Evolutionary conservation across 768 basidiomycete genomes (phyloP), one percentile per base, ranked within the genome.

Genomic region (Macrocybe gigantea): DNA sequence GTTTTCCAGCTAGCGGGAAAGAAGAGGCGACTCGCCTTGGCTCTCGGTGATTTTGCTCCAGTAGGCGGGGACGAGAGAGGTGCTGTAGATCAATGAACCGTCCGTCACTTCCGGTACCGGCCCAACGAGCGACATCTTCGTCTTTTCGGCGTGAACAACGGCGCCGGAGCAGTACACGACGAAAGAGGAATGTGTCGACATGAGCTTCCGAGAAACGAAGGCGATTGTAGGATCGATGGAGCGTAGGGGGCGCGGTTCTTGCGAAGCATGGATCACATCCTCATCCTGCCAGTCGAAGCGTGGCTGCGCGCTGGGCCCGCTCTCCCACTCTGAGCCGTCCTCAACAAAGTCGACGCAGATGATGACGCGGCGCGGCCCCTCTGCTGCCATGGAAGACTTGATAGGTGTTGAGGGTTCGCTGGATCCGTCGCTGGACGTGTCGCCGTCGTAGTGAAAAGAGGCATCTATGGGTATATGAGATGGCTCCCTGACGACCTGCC

Each of bases 191-290:
- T 71, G 70, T 30, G 82, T 82, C 7, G 64, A 58, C 33, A 83
- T 67, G 4, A 67, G 56, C 2, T 70, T 63, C 2, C 63, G 71
- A 4, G 83, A 77, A 32, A 77, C 59, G 53, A 88, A 79, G 13
- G 85, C 82, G 29, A 88, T 72, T 1, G 80, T 80, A 0, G 84
- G 82, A 56, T 88, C 81, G 53, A 88, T 85, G 38, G 71, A 64
- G 8, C 64, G 65, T 45, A 88, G 66, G 15, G 70, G 74, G 32
- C 83, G 82, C 36, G 80, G 70, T 34, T 68, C 63, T 45, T 67
- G 65, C n/a, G 74, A 71, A 7, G 68, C 64, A 45, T 66, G 66
- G 13, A 71, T 52, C 47, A 66, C 53, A 22, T 53, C 52, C 9
- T 50, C n/a, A 49, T 44, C 45, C 10, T 31, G 42, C 45, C 50